Evolutionary conservation across 2,329 filamentous ascomycete genomes (phyloP), one percentile per base, ranked within the genome.

Genomic region (Neocatenulostroma microsporum): DNA sequence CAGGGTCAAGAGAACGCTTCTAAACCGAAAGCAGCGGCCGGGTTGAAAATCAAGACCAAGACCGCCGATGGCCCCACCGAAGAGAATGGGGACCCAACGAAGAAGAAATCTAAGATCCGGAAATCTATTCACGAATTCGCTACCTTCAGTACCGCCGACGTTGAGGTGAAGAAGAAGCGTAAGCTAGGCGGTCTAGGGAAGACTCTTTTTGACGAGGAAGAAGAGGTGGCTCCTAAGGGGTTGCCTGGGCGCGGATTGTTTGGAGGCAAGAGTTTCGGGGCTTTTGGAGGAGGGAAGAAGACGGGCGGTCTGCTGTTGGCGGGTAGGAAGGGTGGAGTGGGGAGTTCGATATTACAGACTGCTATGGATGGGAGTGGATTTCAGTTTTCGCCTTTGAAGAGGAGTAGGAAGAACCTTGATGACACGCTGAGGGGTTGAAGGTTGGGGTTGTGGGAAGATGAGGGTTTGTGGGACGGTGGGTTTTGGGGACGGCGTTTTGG

Each of bases 81-180:
- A n/a, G 28, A 14, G 41, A 41, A 55, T 31, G 62, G 64, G n/a
- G 47, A 37, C 7, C 54, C 54, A n/a, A 61, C 59, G 30, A 48
- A 58, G 35, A 65, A 66, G 45, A 56, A 56, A 32, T 42, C 48
- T 23, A 52, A 52, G 41, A 51, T 52, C 15, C 63, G 67, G 49
- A 71, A 70, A 41, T 67, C 65, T 3, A 62, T 72, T 39, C 63
- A 65, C 51, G 64, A 66, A 6, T 70, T 62, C 34, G 53, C 54
- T 2, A 51, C 58, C 6, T 62, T 62, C 48, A 49, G 49, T 23
- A 41, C 47, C 3, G 48, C 54, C 8, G 55, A 57, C 20, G 44
- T 47, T 2, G 47, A 42, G 53, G 41, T 50, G 36, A 45, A 54
- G 42, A 60, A 61, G 49, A 57, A 56, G 42, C 53, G 57, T 8